phyloP scores from a whole-genome alignment of 306 rosid species.

The Vicia sativa region DNA sequence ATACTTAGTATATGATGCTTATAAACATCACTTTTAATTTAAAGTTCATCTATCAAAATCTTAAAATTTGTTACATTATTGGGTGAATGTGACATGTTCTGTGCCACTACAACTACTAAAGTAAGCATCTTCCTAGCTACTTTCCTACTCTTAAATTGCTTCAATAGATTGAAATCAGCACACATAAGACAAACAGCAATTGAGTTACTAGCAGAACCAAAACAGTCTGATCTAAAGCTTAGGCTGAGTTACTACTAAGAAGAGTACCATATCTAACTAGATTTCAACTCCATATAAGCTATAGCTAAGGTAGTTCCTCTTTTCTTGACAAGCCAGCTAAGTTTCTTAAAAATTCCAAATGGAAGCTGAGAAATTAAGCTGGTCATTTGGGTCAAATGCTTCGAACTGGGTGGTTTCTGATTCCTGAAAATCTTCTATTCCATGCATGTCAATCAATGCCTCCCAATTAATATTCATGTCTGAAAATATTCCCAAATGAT shows the following conservation, averaged over 20 bases:
- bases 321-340: constrained; percentile 21
- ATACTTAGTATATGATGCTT: constrained; percentile 18
- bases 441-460: constrained; percentile 69
- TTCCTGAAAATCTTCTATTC: constrained; percentile 54
- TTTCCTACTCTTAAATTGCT: constrained; percentile 39
- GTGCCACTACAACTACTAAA: constrained; percentile 25
- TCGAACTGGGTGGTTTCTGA: constrained; percentile 51
- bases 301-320: constrained; percentile 25
- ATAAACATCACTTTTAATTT: constrained; percentile 18
- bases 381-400: constrained; percentile 58
- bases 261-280: constrained; percentile 6
- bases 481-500: constrained; percentile 56
- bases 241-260: constrained; percentile 28
- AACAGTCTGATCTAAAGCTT: constrained; percentile 42
- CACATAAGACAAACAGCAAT: constrained; percentile 33
- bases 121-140: constrained; percentile 34
- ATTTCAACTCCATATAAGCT: constrained; percentile 32
- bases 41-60: constrained; percentile 1
- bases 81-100: constrained; percentile 21
- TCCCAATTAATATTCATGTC: constrained; percentile 81
- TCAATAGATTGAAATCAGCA: constrained; percentile 35
- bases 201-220: constrained; percentile 40
- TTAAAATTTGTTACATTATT: constrained; percentile 20
- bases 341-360: constrained; percentile 73
- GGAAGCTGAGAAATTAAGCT: constrained; percentile 63